Conservation (phyloP, 768 basidiomycete species). For the Suillus decipiens region DNA sequence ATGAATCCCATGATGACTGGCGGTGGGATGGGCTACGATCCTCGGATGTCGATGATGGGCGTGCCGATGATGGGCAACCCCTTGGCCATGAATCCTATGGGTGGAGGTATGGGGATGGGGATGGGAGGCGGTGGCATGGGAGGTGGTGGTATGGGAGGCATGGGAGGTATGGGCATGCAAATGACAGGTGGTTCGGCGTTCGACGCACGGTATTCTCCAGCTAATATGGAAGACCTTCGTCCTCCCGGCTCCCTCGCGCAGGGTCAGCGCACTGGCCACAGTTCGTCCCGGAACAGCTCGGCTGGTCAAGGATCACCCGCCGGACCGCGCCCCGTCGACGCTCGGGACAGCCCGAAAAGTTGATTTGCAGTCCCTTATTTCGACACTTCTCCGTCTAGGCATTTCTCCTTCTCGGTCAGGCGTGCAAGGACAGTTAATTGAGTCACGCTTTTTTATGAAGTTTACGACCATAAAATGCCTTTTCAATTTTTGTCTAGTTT, state of each 20-base stretch:
- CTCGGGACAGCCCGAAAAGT: constrained; percentile 29
- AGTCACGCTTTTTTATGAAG: constrained; percentile 7
- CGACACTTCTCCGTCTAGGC: not conserved
- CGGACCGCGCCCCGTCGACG: constrained; percentile 34
- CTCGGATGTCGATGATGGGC: constrained; percentile 82
- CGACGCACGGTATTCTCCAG: constrained; percentile 56
- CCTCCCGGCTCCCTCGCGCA: constrained; percentile 30
- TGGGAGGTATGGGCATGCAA: constrained; percentile 48
- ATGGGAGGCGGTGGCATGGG: constrained; percentile 37
- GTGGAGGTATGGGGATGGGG: constrained; percentile 46
- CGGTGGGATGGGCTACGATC: constrained; percentile 59
- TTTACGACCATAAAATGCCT: constrained; percentile 10
- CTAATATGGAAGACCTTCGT: constrained; percentile 29
- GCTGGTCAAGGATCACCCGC: constrained; percentile 56
- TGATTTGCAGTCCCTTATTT: constrained; percentile 14
- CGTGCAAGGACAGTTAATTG: constrained; percentile 12
- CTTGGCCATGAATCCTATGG: constrained; percentile 42
- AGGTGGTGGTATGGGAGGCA: constrained; percentile 40
- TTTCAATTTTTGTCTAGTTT: constrained; percentile 14
- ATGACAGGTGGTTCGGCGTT: constrained; percentile 66
- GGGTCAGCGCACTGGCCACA: constrained; percentile 30
- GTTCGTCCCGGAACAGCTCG: constrained; percentile 51
- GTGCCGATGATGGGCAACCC: constrained; percentile 65
- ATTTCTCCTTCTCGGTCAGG: constrained; percentile 1
- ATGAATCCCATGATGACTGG: constrained; percentile 63